A percentile compares a stretch with the other conserved stretches of the same genome.
These are phyloP conservation scores for Rhodomyrtus psidioides DNA, from an alignment of 441 rosid species.

Conservation along the genomic window DNA sequence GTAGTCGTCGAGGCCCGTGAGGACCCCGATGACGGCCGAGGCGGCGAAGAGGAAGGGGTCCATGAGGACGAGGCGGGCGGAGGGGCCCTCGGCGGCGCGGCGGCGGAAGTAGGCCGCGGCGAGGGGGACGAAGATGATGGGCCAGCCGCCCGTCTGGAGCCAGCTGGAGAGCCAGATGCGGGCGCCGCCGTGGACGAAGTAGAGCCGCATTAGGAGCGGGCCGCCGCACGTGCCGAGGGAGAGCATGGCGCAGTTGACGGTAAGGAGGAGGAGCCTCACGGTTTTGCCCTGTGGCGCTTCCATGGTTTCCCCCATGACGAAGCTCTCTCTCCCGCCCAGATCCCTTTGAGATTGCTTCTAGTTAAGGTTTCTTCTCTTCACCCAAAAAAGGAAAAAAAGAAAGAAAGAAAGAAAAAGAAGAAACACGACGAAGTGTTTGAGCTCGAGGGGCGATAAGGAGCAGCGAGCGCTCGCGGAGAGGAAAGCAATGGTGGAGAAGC, in stretches of 20 bases:
- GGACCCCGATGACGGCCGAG: slow-evolving; percentile 3
- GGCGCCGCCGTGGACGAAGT: neutral
- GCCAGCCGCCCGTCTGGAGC: slow-evolving; percentile 2
- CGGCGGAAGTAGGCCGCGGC: neutral
- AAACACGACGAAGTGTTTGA: neutral
- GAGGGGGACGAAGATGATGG: neutral
- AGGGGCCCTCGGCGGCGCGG: neutral
- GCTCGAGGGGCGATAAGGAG: neutral
- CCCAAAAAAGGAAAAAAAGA: neutral
- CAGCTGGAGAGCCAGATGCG: neutral
- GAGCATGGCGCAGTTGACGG: neutral
- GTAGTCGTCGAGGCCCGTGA: slow-evolving; percentile 13
- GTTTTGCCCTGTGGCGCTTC: neutral
- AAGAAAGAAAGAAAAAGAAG: neutral
- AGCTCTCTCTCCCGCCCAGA: neutral
- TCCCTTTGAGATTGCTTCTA: neutral
- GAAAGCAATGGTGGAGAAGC: neutral
- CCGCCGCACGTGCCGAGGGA: slow-evolving; percentile 4
- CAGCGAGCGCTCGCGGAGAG: neutral
- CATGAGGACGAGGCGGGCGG: neutral
- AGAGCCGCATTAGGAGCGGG: slow-evolving; percentile 9
- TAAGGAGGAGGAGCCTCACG: neutral
- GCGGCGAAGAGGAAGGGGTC: neutral
- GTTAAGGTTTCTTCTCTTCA: neutral
- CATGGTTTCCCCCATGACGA: neutral